Percentiles rank a stretch among this genome's conserved stretches.
These are phyloP conservation scores for Vaccinium vitisidaea DNA, from an alignment of 148 eudicot genomes.

Conservation along the genomic window DNA sequence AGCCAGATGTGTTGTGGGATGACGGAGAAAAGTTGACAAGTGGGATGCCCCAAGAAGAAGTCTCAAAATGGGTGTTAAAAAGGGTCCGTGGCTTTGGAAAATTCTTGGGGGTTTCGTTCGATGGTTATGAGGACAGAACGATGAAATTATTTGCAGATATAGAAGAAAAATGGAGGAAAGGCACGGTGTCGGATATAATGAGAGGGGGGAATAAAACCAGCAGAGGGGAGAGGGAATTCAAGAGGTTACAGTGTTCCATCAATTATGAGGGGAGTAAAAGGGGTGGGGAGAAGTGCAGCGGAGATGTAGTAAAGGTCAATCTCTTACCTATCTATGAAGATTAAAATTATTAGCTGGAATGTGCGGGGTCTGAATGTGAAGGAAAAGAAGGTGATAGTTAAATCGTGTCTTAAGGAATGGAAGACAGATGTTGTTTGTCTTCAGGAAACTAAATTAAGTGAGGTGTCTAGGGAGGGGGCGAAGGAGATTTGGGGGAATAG, in stretches of 20 bases:
- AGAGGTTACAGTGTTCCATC: not conserved
- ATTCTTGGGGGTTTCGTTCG: not conserved
- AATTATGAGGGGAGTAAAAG: not conserved
- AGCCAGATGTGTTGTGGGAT: no score
- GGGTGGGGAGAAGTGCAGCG: not conserved
- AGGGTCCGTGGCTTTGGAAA: not conserved
- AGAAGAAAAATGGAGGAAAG: not conserved
- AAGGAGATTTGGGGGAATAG: no score
- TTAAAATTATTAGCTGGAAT: no score
- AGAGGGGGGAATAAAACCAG: not conserved
- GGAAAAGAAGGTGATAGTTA: no score
- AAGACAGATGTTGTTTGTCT: no score
- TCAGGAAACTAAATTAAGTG: no score
- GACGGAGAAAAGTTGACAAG: no score
- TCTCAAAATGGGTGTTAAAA: not conserved
- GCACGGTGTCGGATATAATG: not conserved
- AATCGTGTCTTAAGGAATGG: no score
- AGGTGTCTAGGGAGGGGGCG: no score
- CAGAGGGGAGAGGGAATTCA: not conserved
- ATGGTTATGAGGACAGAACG: not conserved
- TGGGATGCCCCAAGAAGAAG: not conserved
- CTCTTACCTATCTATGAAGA: no score
- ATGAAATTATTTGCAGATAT: not conserved
- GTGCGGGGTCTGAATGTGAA: no score
- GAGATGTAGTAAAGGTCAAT: no score